Evolutionary conservation across 2,329 filamentous ascomycete genomes (phyloP), one percentile per base, ranked within the genome.

Genomic region (Monosporascus sp.): DNA sequence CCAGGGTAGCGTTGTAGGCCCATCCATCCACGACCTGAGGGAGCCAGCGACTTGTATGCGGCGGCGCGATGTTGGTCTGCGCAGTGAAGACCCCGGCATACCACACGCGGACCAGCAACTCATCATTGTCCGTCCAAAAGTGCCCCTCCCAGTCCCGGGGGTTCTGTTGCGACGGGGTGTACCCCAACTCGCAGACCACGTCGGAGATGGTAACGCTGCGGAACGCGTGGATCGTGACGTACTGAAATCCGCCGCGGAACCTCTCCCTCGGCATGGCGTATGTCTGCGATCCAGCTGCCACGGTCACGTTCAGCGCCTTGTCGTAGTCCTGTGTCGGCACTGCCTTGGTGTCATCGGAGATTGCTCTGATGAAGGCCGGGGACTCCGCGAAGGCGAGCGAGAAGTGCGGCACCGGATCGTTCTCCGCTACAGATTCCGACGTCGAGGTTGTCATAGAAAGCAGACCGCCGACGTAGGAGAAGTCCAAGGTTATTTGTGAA

Each of bases 21-120:
- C 69, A 72, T 2, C 74, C 77, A 20, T 67, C 69, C 11, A 57
- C 58, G 39, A 80, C 50, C 73, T 77, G 60, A 1, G 68, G 65
- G 3, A 65, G 58, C 27, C 57, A 61, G 18, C 69, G 64, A 17
- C 67, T 66, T 5, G 65, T 67, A 39, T 60, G 53, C 3, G 65
- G 61, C 7, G 69, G 66, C 17, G 68, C 65, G 6, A 64, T 67
- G 50, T 61, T 64, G 18, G 65, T 62, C 62, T 59, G 65, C 24
- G 69, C 56, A 0, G 71, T 73, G 53, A 71, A 73, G n/a, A 69
- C 69, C 25, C 73, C 72, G 36, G 66, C 67, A 51, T 75, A 75
- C 72, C 73, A 76, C 18, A 74, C 70, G 6, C 72, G 70, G 54
- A 79, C 78, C 37, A 81, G 67, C 22, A 75, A 60, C 25, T 76